Percentiles rank a stretch among this genome's conserved stretches.
phyloP scores from a whole-genome alignment of 1,139 yeast genomes.

The Magnusiomyces tetraspermus region DNA sequence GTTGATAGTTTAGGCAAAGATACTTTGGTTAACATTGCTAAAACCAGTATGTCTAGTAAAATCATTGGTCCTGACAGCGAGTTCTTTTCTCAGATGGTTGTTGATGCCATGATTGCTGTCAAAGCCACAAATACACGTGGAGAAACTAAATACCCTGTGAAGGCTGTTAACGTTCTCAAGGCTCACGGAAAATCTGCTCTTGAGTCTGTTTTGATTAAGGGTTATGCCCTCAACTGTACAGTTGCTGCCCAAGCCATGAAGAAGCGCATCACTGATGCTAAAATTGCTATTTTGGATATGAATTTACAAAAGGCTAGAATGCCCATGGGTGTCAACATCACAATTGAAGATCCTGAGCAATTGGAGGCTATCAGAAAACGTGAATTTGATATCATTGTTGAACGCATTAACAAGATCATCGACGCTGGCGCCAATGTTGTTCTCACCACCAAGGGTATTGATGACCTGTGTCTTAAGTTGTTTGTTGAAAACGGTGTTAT shows the following conservation, averaged over 20 bases:
- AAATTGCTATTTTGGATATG: constrained; percentile 88
- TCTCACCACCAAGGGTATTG: constrained; percentile 95
- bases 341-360: constrained; percentile 95
- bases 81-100: constrained; percentile 83
- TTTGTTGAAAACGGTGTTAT: constrained; percentile 93
- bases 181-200: constrained; percentile 92
- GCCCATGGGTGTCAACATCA: constrained; percentile 98
- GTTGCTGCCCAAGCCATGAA: constrained; percentile 97
- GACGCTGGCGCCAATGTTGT: constrained; percentile 95
- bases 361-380: constrained; percentile 91
- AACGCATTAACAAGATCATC: constrained; percentile 78
- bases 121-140: constrained; percentile 85
- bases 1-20: constrained; percentile 82
- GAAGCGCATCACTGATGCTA: constrained; percentile 60
- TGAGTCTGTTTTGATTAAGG: constrained; percentile 80
- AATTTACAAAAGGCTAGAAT: constrained; percentile 92
- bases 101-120: constrained; percentile 87
- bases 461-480: constrained; percentile 89
- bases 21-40: constrained; percentile 69
- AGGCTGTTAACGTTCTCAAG: constrained; percentile 91
- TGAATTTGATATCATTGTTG: constrained; percentile 84
- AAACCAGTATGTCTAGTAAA: constrained; percentile 94
- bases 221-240: constrained; percentile 95
- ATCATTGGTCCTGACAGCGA: constrained; percentile 94
- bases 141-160: constrained; percentile 87